Base-by-base conservation (phyloP, 2,329 filamentous ascomycete genomes). In the Mycogone perniciosa region DNA sequence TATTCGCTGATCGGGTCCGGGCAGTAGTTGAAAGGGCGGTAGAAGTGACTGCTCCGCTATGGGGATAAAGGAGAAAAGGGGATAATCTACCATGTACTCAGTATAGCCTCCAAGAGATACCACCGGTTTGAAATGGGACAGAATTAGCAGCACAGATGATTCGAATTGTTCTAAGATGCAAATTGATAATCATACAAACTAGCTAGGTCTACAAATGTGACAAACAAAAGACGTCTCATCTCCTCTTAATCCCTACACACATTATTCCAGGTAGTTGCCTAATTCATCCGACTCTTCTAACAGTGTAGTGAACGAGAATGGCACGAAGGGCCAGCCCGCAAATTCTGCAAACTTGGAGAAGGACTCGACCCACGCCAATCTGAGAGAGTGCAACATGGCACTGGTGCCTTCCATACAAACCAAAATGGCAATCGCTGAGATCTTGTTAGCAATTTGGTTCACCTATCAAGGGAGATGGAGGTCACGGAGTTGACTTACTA, bases 331-430 rank as follows among this genome's bases (percentile, higher is more conserved):
- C 69, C 90, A 82, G 48, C 91, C 91, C 53, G 88, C 87, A 63
- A 93, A 93, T 66, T 95, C 85, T 70, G 95, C 95, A 76, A 95
- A 92, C 76, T 96, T 96, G 73, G 89, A 95, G 83, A 96, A 96
- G 13, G 91, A 92, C 71, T 96, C 92, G 56, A 96, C 91, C 91
- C 91, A 96, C 61, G 95, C 91, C 64, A 96, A 75, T 76, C 91
- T 82, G 60, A 96, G 79, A 54, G 85, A 89, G 74, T 96, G 90
- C 73, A 95, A 77, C 91, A 96, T 96, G 62, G 91, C 91, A 71
- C 87, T 92, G 31, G 92, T 96, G 57, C 91, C 91, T 69, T 96
- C 91, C 91, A 96, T 96, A 61, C 93, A 83, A 60, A 93, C 92
- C 52, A 96, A 75, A 58, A 96, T 79, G 56, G 71, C 71, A 57